These are phyloP conservation scores for Aspergillus bertholletiae DNA, from an alignment of 495 filamentous ascomycete genomes.

Conservation along the genomic window DNA sequence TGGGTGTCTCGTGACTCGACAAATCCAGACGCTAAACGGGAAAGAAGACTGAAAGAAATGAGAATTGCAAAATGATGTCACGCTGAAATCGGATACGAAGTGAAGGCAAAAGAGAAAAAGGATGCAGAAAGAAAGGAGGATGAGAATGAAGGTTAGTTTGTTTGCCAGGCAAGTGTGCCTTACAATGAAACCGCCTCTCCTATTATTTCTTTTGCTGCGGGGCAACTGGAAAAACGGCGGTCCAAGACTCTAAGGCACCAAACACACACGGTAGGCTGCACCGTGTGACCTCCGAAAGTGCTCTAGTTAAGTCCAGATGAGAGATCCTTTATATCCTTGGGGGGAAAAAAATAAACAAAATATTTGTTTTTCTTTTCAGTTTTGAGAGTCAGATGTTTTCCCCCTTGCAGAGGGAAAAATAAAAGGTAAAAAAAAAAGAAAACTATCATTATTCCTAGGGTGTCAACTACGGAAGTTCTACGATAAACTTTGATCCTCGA, in stretches of 20 bases:
- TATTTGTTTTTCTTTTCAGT: neutral
- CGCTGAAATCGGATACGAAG: neutral
- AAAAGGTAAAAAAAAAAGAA: too few relatives aligned
- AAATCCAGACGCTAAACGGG: neutral
- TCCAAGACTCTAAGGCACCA: neutral
- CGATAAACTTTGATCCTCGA: too few relatives aligned
- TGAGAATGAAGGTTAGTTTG: neutral
- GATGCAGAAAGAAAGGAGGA: neutral
- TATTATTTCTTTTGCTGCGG: constrained; percentile 17
- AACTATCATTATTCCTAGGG: too few relatives aligned
- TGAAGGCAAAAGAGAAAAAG: neutral
- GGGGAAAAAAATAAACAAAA: too few relatives aligned
- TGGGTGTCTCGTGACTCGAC: constrained; percentile 15
- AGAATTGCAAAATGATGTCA: neutral
- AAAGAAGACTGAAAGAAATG: neutral
- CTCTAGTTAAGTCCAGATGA: neutral
- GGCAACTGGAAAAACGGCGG: constrained; percentile 3
- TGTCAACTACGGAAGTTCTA: too few relatives aligned
- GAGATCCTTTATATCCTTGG: too few relatives aligned
- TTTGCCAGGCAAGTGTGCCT: neutral
- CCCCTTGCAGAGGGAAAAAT: neutral
- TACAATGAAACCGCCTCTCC: neutral
- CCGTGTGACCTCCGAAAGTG: neutral
- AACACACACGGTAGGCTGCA: neutral
- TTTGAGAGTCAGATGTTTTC: neutral